Percentiles rank a stretch among this genome's conserved stretches.
Conservation (phyloP, 352 stramenopile species). For the Phytopythium chamaehyphon region DNA sequence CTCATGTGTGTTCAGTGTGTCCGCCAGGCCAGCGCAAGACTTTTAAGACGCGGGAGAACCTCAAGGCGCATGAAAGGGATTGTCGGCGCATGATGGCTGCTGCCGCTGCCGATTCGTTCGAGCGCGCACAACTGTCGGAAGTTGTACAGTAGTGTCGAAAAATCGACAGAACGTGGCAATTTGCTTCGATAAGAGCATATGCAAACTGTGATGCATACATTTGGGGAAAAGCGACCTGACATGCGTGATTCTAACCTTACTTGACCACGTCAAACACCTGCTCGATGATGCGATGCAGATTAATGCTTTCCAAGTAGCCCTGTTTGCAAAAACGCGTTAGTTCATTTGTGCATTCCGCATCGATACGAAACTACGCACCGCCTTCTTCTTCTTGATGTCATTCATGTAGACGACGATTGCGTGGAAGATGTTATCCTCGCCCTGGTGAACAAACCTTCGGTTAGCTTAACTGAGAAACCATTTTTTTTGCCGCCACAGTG, state of each 20-base stretch:
- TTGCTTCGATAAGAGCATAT: background rate
- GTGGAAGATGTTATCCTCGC: slow-evolving; percentile 83
- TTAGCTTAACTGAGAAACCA: slow-evolving; percentile 2
- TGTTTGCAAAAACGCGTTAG: slow-evolving; percentile 8
- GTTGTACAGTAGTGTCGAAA: slow-evolving; percentile 1
- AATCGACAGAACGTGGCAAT: background rate
- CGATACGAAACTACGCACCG: slow-evolving; percentile 27
- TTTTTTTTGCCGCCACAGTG: background rate
- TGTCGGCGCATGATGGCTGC: slow-evolving; percentile 24
- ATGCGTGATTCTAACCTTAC: slow-evolving; percentile 28
- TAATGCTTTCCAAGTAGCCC: slow-evolving; percentile 86
- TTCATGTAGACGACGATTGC: slow-evolving; percentile 82
- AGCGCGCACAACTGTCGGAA: background rate
- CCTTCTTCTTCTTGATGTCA: slow-evolving; percentile 83
- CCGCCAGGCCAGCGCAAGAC: slow-evolving; percentile 34
- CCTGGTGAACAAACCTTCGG: slow-evolving; percentile 23
- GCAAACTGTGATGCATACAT: slow-evolving; percentile 1
- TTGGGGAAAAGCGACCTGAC: slow-evolving; percentile 11
- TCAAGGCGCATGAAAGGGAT: slow-evolving; percentile 67
- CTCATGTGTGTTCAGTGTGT: slow-evolving; percentile 48
- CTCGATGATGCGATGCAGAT: slow-evolving; percentile 81
- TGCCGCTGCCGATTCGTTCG: slow-evolving; percentile 2
- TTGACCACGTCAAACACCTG: slow-evolving; percentile 83
- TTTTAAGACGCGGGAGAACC: slow-evolving; percentile 71
- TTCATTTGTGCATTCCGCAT: too few relatives aligned